A percentile compares a stretch with the other conserved stretches of the same genome.
phyloP scores from a whole-genome alignment of 129 eudicot genomes.

The Chrysanthemum lavandulifolium region DNA sequence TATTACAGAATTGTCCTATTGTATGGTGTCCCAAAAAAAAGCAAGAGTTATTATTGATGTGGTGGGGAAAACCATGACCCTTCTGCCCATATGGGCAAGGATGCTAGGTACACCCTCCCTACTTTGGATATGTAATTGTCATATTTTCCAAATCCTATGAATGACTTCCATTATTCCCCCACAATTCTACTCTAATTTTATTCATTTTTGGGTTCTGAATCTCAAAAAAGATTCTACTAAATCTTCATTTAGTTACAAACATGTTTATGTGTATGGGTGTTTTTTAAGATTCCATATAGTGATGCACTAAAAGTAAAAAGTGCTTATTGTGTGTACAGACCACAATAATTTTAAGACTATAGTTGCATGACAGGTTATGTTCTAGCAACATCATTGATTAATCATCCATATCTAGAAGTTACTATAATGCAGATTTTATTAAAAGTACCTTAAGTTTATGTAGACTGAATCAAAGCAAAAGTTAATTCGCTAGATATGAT shows the following conservation, averaged over 20 bases:
- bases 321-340: too few species aligned
- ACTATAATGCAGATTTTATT: too few species aligned
- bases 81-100: conserved; percentile 43
- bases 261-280: too few species aligned
- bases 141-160: conserved; percentile 28
- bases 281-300: too few species aligned
- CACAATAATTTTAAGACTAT: too few species aligned
- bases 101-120: conserved; percentile 22
- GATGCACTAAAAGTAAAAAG: too few species aligned
- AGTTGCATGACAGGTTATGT: too few species aligned
- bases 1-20: conserved; percentile 35
- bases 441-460: conserved; percentile 15
- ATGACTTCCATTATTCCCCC: neutral
- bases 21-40: conserved; percentile 26
- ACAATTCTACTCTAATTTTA: neutral
- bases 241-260: too few species aligned
- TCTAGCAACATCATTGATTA: too few species aligned
- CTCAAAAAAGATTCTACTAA: neutral
- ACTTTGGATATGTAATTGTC: conserved; percentile 43
- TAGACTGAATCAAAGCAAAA: conserved; percentile 17
- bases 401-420: too few species aligned
- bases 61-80: conserved; percentile 49
- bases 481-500: neutral
- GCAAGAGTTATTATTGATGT: conserved; percentile 39
- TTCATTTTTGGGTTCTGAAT: neutral